Evolutionary conservation across 352 stramenopile genomes (phyloP).

Genomic region (Globisporangium sylvaticum): DNA sequence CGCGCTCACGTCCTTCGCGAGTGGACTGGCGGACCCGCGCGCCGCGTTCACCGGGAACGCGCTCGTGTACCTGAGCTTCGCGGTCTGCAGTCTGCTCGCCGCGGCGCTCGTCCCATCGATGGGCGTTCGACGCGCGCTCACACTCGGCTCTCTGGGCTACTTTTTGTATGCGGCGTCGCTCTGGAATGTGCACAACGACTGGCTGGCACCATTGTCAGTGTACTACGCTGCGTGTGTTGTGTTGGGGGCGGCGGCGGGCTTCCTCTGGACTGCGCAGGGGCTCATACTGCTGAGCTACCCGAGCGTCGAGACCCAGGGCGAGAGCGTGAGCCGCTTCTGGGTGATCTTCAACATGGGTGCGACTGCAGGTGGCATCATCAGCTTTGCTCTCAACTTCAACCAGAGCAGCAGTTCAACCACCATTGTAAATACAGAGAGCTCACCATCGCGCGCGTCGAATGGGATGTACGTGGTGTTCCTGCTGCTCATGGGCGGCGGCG

Average conservation of each 20-base stretch:
- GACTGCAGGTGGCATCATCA: conserved; percentile 53
- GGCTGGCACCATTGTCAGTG: conserved; percentile 4
- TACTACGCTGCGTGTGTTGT: conserved; percentile 27
- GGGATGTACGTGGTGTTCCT: conserved; percentile 62
- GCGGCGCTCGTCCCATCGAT: conserved; percentile 40
- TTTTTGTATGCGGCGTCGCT: conserved; percentile 41
- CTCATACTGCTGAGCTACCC: conserved; percentile 62
- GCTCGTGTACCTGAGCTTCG: conserved; percentile 62
- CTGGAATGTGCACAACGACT: conserved; percentile 35
- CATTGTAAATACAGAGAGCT: background rate
- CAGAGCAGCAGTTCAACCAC: background rate
- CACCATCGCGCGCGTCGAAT: conserved; percentile 10
- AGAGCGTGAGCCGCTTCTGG: conserved; percentile 72
- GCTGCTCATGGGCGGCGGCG: conserved; percentile 43
- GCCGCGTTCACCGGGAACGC: conserved; percentile 38
- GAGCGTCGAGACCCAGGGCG: conserved; percentile 34
- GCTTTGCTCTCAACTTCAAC: conserved; percentile 46
- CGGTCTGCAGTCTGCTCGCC: conserved; percentile 43
- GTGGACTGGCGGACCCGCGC: conserved; percentile 31
- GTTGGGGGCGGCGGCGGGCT: conserved; percentile 53
- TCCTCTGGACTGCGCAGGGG: conserved; percentile 80
- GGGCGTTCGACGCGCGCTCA: conserved; percentile 41
- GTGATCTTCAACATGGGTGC: conserved; percentile 78
- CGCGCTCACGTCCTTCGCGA: conserved; percentile 42
- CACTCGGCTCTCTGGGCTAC: conserved; percentile 58